Percentiles rank a stretch among this genome's conserved stretches.
These are phyloP conservation scores for Trichoderma sp. DNA, from an alignment of 2,329 filamentous ascomycete genomes.

Conservation along the genomic window DNA sequence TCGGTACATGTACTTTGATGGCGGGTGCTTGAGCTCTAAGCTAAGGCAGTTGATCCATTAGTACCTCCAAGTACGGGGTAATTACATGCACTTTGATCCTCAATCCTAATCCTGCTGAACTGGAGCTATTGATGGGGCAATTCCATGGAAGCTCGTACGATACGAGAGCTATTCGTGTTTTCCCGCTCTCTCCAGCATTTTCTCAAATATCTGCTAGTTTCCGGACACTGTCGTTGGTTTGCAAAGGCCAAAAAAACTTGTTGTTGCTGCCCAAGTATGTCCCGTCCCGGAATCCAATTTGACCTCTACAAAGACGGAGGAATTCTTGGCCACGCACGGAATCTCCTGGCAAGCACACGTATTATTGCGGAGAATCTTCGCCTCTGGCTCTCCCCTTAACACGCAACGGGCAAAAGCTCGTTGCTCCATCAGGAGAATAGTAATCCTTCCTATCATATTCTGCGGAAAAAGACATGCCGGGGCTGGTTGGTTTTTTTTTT, in stretches of 20 bases:
- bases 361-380: not conserved
- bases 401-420: not conserved
- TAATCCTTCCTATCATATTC: slow-evolving; percentile 8
- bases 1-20: not conserved
- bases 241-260: not conserved
- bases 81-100: not conserved
- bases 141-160: not conserved
- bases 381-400: not conserved
- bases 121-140: not conserved
- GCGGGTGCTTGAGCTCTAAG: not conserved
- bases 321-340: not conserved
- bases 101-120: not conserved
- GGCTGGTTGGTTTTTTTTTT: not conserved
- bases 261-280: not conserved
- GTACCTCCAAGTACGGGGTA: not conserved
- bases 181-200: not conserved
- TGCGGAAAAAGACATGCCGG: not conserved
- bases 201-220: not conserved
- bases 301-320: not conserved
- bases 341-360: not conserved
- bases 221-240: not conserved
- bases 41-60: not conserved
- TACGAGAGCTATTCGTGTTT: not conserved
- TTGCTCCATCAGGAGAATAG: slow-evolving; percentile 12
- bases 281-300: not conserved